Conservation (phyloP, 2,329 filamentous ascomycete genomes). For the Aspergillus pseudoglaucus region DNA sequence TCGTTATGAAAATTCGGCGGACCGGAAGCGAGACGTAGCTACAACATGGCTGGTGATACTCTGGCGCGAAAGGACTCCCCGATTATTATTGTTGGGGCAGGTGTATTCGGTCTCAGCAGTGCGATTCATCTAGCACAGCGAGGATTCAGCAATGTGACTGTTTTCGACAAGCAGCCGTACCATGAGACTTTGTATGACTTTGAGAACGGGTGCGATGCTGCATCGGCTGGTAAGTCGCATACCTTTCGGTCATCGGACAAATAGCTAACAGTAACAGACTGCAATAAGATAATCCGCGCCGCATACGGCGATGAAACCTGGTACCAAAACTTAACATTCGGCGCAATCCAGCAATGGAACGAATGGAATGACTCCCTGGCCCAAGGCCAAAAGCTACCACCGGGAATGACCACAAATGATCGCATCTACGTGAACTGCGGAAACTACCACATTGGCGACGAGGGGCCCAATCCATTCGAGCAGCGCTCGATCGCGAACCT, state of each 20-base stretch:
- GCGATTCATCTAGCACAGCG: constrained; percentile 39
- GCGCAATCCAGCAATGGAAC: constrained; percentile 40
- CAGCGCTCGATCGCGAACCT: constrained; percentile 31
- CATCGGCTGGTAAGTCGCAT: constrained; percentile 33
- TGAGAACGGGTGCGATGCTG: constrained; percentile 37
- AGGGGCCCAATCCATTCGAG: constrained; percentile 26
- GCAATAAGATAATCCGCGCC: constrained; percentile 42
- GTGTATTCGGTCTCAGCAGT: constrained; percentile 39
- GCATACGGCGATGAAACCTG: constrained; percentile 39
- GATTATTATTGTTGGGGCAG: constrained; percentile 39
- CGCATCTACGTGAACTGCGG: constrained; percentile 37
- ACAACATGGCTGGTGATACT: not conserved
- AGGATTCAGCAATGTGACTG: constrained; percentile 44
- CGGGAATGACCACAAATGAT: constrained; percentile 32
- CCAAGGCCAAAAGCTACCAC: constrained; percentile 23
- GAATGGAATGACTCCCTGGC: constrained; percentile 36
- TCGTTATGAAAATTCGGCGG: not conserved
- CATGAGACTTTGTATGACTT: constrained; percentile 38
- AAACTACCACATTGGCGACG: constrained; percentile 13
- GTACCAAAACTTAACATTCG: constrained; percentile 42
- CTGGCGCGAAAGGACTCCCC: constrained; percentile 7
- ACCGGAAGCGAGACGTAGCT: not conserved
- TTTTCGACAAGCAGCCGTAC: constrained; percentile 45
- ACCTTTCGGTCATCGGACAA: not conserved
- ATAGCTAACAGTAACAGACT: constrained; percentile 19